phyloP scores from a whole-genome alignment of 257 asterid genomes.

The Solanum bukasovii region DNA sequence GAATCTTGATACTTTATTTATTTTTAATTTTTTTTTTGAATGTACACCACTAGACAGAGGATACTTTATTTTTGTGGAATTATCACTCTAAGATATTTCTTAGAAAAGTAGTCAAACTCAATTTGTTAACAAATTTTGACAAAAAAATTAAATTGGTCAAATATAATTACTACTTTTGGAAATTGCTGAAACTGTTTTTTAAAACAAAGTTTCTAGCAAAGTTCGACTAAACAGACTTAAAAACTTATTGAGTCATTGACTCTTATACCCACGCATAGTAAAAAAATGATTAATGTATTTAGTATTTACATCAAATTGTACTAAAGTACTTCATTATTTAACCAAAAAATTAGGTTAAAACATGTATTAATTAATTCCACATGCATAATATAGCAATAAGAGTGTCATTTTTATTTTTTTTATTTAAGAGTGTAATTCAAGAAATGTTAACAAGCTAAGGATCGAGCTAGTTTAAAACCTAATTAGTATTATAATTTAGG shows the following conservation, averaged over 20 bases:
- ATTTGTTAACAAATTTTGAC: background rate
- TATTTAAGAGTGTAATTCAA: too few relatives aligned
- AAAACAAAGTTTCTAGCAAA: background rate
- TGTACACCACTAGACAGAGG: too few relatives aligned
- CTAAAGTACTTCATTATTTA: background rate
- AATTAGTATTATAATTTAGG: background rate
- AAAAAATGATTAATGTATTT: background rate
- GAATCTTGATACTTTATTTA: background rate
- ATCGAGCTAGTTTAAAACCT: too few relatives aligned
- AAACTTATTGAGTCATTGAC: background rate
- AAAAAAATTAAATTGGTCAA: background rate
- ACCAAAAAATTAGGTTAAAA: background rate
- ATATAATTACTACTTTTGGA: background rate
- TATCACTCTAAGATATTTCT: too few relatives aligned
- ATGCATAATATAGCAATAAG: background rate
- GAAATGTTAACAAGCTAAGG: background rate
- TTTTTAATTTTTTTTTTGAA: too few relatives aligned
- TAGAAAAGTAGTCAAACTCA: background rate
- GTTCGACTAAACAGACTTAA: too few relatives aligned
- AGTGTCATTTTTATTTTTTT: too few relatives aligned
- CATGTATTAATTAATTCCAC: background rate
- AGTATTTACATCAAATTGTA: background rate
- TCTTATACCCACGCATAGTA: background rate
- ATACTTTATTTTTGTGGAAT: too few relatives aligned
- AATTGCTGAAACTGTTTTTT: background rate